phyloP scores from a whole-genome alignment of 208 protist genomes.

The Crithidia bombi region DNA sequence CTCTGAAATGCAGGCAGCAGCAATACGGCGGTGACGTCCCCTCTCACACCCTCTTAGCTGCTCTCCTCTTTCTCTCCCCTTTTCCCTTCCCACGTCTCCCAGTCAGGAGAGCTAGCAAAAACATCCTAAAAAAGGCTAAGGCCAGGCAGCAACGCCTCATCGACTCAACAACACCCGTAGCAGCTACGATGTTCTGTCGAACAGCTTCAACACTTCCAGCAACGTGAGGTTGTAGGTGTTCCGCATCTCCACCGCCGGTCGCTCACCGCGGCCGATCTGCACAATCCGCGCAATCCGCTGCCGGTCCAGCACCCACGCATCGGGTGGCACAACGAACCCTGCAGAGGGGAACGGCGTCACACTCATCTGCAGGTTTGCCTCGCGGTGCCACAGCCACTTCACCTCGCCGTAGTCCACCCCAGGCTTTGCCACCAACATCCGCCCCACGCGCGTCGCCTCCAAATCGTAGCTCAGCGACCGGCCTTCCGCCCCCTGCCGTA shows the following conservation, averaged over 20 bases:
- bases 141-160: not conserved
- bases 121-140: not conserved
- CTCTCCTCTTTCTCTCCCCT: no score
- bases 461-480: conserved; percentile 16
- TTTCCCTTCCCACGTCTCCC: no score
- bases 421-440: conserved; percentile 18
- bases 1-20: no score
- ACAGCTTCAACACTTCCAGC: not conserved
- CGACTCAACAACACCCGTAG: no score
- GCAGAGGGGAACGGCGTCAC: not conserved
- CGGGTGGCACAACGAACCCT: conserved; percentile 9
- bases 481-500: not conserved
- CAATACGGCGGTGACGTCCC: no score
- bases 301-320: conserved; percentile 24
- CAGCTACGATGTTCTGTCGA: not conserved
- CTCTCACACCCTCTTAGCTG: no score
- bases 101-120: no score
- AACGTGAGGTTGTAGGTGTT: conserved; percentile 25
- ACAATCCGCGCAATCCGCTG: conserved; percentile 10
- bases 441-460: conserved; percentile 4
- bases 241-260: conserved; percentile 16
- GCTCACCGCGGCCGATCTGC: conserved; percentile 4
- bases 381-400: conserved; percentile 27
- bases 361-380: conserved; percentile 5
- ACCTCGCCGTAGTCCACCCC: conserved; percentile 28